phyloP scores from a whole-genome alignment of 2,329 filamentous ascomycete species.

The Ascosphaera acerosa region DNA sequence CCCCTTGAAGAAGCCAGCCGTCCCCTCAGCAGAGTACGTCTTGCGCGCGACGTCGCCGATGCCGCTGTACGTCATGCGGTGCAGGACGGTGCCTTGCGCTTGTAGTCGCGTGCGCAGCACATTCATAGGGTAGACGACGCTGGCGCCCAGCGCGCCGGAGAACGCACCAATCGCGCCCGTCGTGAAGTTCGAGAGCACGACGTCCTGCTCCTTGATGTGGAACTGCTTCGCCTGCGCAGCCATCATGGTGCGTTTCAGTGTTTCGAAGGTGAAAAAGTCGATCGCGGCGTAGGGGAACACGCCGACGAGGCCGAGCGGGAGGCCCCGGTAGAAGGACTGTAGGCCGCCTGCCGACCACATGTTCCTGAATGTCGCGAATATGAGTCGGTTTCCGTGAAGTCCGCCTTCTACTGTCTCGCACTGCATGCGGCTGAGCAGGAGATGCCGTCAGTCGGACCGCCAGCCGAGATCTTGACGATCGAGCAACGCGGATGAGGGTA shows the following conservation, averaged over 20 bases:
- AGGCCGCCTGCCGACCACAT: slow-evolving; percentile 61
- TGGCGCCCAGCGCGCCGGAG: slow-evolving; percentile 75
- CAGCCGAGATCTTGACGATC: too few species aligned
- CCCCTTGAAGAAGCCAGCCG: slow-evolving; percentile 76
- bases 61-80: slow-evolving; percentile 71
- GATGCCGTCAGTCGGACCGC: too few species aligned
- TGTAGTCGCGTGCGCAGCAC: slow-evolving; percentile 77
- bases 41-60: slow-evolving; percentile 70
- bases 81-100: slow-evolving; percentile 80
- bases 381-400: slow-evolving; percentile 55
- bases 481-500: too few species aligned
- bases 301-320: slow-evolving; percentile 79
- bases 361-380: slow-evolving; percentile 57
- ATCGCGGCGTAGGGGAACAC: slow-evolving; percentile 98
- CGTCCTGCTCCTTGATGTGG: slow-evolving; percentile 60
- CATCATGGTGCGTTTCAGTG: slow-evolving; percentile 54
- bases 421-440: slow-evolving; percentile 46
- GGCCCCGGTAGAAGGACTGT: slow-evolving; percentile 61
- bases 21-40: slow-evolving; percentile 60
- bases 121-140: slow-evolving; percentile 87
- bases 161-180: slow-evolving; percentile 77
- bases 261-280: slow-evolving; percentile 86
- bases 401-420: slow-evolving; percentile 81
- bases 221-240: slow-evolving; percentile 40
- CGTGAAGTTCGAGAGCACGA: slow-evolving; percentile 51